phyloP scores from a whole-genome alignment of 2,329 filamentous ascomycete genomes.

The Aspergillus hiratsukae region DNA sequence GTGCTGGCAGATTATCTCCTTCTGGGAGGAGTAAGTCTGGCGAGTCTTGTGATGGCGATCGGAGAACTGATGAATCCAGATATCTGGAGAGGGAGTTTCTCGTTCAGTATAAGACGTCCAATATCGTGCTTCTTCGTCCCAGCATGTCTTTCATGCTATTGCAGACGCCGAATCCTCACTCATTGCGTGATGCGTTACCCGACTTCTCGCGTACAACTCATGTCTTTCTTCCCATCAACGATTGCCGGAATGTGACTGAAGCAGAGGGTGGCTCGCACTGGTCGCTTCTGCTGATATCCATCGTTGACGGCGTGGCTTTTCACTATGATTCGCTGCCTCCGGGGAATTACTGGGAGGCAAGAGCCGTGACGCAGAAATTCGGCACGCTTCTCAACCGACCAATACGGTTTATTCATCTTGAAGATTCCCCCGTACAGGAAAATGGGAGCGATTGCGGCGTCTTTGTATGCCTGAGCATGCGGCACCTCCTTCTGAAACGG shows the following conservation, averaged over 20 bases:
- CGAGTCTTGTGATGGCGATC: neutral
- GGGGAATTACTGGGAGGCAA: constrained; percentile 71
- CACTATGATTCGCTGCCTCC: constrained; percentile 88
- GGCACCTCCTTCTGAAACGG: constrained; percentile 81
- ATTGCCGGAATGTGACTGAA: constrained; percentile 67
- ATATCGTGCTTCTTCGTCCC: constrained; percentile 86
- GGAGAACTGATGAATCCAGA: constrained; percentile 32
- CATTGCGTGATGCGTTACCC: constrained; percentile 66
- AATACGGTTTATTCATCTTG: constrained; percentile 69
- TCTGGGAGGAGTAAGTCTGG: constrained; percentile 83
- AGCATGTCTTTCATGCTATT: constrained; percentile 91
- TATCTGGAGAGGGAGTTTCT: constrained; percentile 89
- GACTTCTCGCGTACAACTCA: constrained; percentile 78
- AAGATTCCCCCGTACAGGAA: constrained; percentile 84
- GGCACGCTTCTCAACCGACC: constrained; percentile 63
- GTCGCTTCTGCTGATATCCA: constrained; percentile 84
- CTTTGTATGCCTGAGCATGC: constrained; percentile 93
- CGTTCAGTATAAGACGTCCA: constrained; percentile 69
- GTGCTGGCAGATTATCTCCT: constrained; percentile 71
- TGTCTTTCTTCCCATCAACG: constrained; percentile 93
- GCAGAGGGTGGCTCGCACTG: constrained; percentile 93
- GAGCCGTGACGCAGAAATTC: constrained; percentile 65
- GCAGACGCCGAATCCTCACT: constrained; percentile 58
- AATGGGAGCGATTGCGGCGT: constrained; percentile 94
- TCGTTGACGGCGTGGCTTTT: constrained; percentile 86